phyloP scores from a whole-genome alignment of 257 asterid species.

The Paraleonurus japonicus region DNA sequence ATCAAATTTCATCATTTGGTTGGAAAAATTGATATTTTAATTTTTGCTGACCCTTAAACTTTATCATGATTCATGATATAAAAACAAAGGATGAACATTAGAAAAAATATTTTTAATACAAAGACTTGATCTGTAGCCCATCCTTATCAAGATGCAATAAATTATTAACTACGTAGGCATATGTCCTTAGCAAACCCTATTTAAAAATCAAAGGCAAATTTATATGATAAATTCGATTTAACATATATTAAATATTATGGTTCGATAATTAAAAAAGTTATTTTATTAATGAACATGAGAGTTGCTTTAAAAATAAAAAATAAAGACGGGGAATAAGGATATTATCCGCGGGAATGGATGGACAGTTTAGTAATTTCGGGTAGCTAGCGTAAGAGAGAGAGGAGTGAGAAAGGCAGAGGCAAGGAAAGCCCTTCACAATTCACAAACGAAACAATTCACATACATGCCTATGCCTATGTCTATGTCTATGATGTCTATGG shows the following conservation, averaged over 20 bases:
- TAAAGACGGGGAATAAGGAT: background rate
- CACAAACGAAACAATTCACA: background rate
- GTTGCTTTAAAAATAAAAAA: background rate
- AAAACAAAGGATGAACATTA: background rate
- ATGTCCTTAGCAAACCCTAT: background rate
- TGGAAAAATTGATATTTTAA: no score
- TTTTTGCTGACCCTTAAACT: no score
- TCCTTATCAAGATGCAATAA: background rate
- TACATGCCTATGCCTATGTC: no score
- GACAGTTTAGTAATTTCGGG: background rate
- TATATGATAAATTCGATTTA: no score
- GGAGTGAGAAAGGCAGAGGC: background rate
- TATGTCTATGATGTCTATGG: no score
- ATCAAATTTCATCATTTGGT: no score
- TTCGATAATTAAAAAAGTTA: no score
- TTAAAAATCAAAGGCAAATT: no score
- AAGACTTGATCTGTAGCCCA: background rate
- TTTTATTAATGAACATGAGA: no score
- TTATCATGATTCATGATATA: background rate
- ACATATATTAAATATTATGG: no score
- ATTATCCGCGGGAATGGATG: constrained; percentile 27
- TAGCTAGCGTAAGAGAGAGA: background rate
- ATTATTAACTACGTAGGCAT: background rate
- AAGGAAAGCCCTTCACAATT: background rate
- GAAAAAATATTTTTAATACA: background rate